Percentiles rank a stretch among this genome's conserved stretches.
Conservation (phyloP, 176 grass and related monocot genomes). For the Rhynchospora pubera region DNA sequence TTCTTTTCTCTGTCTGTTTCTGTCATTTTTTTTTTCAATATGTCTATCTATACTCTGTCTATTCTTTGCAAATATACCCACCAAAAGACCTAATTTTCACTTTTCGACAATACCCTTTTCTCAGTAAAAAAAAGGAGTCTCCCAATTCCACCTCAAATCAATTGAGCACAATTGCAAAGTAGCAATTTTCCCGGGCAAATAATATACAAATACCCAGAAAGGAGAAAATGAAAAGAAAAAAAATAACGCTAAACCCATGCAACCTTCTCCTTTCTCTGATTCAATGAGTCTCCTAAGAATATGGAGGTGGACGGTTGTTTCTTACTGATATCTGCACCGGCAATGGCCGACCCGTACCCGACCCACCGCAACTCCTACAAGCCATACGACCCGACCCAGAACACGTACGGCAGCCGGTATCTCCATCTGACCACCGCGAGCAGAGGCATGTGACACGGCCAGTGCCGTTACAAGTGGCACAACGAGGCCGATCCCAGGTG, state of each 20-base stretch:
- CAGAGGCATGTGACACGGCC: conserved; percentile 67
- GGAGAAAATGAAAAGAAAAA: neutral
- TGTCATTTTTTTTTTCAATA: conserved; percentile 3
- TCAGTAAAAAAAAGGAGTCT: conserved; percentile 3
- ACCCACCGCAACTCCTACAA: conserved; percentile 79
- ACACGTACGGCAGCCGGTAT: conserved; percentile 73
- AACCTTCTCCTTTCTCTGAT: neutral
- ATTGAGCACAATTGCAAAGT: neutral
- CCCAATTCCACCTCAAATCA: neutral
- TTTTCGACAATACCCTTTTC: neutral
- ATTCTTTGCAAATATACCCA: conserved; percentile 11
- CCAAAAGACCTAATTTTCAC: neutral
- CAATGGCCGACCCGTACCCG: conserved; percentile 61
- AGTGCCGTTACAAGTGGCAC: conserved; percentile 68
- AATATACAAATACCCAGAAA: conserved; percentile 13
- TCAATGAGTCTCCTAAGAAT: neutral
- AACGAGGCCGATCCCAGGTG: conserved; percentile 49
- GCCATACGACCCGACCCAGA: conserved; percentile 55
- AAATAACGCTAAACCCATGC: neutral
- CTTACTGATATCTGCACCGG: conserved; percentile 47
- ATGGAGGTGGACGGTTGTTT: conserved; percentile 11
- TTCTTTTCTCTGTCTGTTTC: neutral
- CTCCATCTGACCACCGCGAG: conserved; percentile 85
- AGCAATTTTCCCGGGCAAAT: conserved; percentile 7
- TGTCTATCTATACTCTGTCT: neutral